Evolutionary conservation across 1,139 yeast species (phyloP).

Genomic region (Sugiyamaella paludigena): DNA sequence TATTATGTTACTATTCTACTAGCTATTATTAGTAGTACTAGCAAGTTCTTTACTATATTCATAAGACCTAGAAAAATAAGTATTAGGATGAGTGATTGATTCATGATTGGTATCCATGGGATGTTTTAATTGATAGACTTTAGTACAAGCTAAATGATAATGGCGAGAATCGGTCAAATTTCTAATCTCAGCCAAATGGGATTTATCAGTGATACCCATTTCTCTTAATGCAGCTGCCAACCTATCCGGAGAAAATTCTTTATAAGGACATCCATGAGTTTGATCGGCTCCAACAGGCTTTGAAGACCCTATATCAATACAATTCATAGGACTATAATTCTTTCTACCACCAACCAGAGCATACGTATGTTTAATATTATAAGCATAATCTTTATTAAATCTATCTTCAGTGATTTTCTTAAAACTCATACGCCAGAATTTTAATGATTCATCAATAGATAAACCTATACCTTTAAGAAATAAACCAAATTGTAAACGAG

Average conservation of each 20-base stretch:
- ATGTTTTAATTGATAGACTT: conserved; percentile 82
- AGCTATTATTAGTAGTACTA: too few relatives aligned
- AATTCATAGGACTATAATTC: conserved; percentile 83
- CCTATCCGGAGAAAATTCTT: conserved; percentile 65
- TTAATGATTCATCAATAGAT: conserved; percentile 79
- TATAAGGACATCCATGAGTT: conserved; percentile 89
- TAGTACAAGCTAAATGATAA: conserved; percentile 83
- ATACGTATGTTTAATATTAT: conserved; percentile 82
- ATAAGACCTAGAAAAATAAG: conserved; percentile 66
- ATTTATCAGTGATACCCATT: conserved; percentile 70
- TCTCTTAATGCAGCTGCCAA: conserved; percentile 52
- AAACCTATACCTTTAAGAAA: conserved; percentile 90
- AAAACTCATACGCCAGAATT: conserved; percentile 79
- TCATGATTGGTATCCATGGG: conserved; percentile 41
- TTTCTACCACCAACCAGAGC: conserved; percentile 90
- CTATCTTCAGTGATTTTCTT: conserved; percentile 65
- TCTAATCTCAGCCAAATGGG: conserved; percentile 60
- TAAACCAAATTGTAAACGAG: conserved; percentile 80
- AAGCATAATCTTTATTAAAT: conserved; percentile 82
- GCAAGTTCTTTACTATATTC: conserved; percentile 7
- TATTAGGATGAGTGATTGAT: conserved; percentile 79
- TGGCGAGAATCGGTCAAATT: conserved; percentile 63
- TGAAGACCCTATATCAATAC: conserved; percentile 69
- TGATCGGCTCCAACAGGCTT: conserved; percentile 73
- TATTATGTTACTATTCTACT: too few relatives aligned